Conservation (phyloP, 163 green algal species). For the Volvox carteri region DNA sequence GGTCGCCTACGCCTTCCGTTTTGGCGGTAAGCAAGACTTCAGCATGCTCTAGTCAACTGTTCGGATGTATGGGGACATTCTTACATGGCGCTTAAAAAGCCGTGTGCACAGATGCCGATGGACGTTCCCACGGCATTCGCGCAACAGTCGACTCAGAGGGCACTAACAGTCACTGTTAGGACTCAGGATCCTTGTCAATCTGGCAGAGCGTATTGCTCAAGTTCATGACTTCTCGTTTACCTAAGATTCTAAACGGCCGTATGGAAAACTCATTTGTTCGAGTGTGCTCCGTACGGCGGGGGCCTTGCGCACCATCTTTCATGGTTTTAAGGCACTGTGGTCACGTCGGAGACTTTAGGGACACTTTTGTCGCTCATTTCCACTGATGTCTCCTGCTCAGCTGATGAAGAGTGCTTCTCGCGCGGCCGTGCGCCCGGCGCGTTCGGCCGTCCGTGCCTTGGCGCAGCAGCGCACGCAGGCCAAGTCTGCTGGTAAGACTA, state of each 20-base stretch:
- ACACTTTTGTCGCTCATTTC: background rate
- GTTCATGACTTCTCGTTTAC: too few species aligned
- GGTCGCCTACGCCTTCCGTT: background rate
- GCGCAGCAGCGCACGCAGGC: conserved; percentile 37
- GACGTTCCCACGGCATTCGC: too few species aligned
- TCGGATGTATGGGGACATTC: too few species aligned
- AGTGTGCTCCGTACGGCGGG: conserved; percentile 19
- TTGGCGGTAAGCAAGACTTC: conserved; percentile 5
- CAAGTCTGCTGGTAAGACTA: conserved; percentile 44
- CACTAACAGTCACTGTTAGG: too few species aligned
- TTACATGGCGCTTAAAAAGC: too few species aligned
- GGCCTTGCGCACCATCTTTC: conserved; percentile 14
- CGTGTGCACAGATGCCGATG: too few species aligned
- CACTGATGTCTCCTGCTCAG: conserved; percentile 29
- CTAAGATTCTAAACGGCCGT: too few species aligned
- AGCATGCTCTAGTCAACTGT: too few species aligned
- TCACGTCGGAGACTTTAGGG: background rate
- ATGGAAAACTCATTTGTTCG: too few species aligned
- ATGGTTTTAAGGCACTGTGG: background rate
- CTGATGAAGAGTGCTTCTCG: conserved; percentile 22
- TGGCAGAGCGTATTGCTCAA: too few species aligned
- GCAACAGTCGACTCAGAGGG: too few species aligned
- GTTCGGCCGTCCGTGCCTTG: conserved; percentile 26
- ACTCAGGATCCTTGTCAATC: too few species aligned
- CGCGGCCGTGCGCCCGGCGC: conserved; percentile 1